A percentile compares a stretch with the other conserved stretches of the same genome.
These are phyloP conservation scores for Cubamyces sp. DNA, from an alignment of 768 basidiomycete genomes.

Conservation along the genomic window DNA sequence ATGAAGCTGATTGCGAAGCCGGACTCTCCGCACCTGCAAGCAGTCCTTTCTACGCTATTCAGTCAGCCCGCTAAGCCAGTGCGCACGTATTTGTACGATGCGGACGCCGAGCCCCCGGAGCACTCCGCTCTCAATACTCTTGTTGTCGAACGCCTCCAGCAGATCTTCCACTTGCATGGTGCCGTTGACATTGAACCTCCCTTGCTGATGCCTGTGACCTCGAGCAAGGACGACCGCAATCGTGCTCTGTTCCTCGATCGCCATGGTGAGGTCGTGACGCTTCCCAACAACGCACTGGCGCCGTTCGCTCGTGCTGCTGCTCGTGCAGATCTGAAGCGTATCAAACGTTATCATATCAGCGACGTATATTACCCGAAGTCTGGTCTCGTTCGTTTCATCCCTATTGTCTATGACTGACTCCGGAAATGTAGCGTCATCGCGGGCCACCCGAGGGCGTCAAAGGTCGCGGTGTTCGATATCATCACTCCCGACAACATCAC, in stretches of 20 bases:
- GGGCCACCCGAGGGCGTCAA: constrained; percentile 73
- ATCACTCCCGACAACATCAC: constrained; percentile 71
- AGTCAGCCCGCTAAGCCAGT: constrained; percentile 66
- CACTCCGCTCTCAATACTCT: constrained; percentile 72
- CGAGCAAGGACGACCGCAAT: constrained; percentile 52
- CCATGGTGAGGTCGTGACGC: constrained; percentile 73
- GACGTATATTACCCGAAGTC: constrained; percentile 75
- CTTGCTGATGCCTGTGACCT: constrained; percentile 73
- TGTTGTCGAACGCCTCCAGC: constrained; percentile 74
- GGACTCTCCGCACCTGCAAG: constrained; percentile 80
- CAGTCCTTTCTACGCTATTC: constrained; percentile 79
- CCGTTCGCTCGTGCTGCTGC: constrained; percentile 88
- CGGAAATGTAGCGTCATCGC: constrained; percentile 51
- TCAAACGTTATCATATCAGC: constrained; percentile 83
- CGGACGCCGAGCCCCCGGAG: constrained; percentile 67
- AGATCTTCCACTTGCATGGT: constrained; percentile 87
- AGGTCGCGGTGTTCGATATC: constrained; percentile 83
- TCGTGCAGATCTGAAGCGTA: constrained; percentile 61
- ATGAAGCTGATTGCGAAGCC: constrained; percentile 79
- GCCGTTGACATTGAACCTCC: constrained; percentile 88
- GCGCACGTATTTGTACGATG: constrained; percentile 75
- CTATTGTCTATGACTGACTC: neutral
- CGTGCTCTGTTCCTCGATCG: constrained; percentile 80
- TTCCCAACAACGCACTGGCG: constrained; percentile 73
- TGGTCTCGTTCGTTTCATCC: constrained; percentile 19